These are phyloP conservation scores for Pythium rhizo-oryzae DNA, from an alignment of 352 stramenopile species.

Conservation along the genomic window DNA sequence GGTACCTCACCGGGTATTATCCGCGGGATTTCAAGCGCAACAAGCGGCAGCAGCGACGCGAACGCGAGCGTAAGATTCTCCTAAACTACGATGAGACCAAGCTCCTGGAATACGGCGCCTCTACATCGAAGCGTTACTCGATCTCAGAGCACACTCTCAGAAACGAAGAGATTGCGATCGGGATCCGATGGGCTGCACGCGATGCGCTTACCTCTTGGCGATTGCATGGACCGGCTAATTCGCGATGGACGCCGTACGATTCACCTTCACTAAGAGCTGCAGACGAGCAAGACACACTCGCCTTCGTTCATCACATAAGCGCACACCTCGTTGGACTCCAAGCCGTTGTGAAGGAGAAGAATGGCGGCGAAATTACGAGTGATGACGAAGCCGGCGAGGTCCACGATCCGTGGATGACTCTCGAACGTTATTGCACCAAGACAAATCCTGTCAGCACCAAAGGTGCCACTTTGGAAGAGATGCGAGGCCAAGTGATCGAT, in stretches of 20 bases:
- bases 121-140: background rate
- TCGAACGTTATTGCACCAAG: constrained; percentile 15
- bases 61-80: constrained; percentile 23
- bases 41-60: constrained; percentile 23
- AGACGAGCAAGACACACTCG: constrained; percentile 12
- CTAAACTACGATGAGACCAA: constrained; percentile 24
- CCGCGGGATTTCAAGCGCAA: constrained; percentile 23
- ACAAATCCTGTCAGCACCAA: background rate
- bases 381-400: constrained; percentile 31
- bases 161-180: constrained; percentile 21
- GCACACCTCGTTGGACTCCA: constrained; percentile 20
- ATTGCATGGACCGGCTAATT: constrained; percentile 5
- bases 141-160: background rate
- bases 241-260: constrained; percentile 18
- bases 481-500: constrained; percentile 2
- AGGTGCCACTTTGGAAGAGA: constrained; percentile 2
- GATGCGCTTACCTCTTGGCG: constrained; percentile 20
- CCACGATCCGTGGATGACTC: constrained; percentile 27
- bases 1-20: constrained; percentile 22
- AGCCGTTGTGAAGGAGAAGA: constrained; percentile 20
- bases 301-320: constrained; percentile 11
- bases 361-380: background rate
- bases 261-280: background rate
- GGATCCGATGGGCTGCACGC: constrained; percentile 10
- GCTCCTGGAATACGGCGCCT: constrained; percentile 11